Base-by-base conservation (phyloP, 129 eudicot genomes). In the Artemisia argyi region DNA sequence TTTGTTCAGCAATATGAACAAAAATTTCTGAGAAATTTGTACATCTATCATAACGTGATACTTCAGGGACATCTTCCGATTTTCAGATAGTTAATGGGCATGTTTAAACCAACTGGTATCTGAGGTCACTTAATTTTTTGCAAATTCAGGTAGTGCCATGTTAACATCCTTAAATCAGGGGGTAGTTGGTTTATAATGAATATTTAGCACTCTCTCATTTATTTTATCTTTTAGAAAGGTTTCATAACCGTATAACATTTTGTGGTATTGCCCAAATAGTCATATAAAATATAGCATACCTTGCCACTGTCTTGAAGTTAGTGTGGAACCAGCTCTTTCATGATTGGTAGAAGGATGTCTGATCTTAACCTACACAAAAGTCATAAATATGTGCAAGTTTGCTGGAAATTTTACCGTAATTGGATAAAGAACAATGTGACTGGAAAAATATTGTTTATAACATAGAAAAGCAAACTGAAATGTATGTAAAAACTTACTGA, bases 251-350 rank as follows among this genome's bases (percentile, higher is more conserved):
- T 39, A 7, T 39, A 39, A 39, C 10, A 39, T 7, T 39, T 39
- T 9, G 46, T 39, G 46, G 10, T 35, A 42, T 47, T 17, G 26
- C 24, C 24, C 60, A 72, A 61, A 61, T 39, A 18, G 47, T 61
- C 28, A 66, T 58, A 73, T 63, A 60, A 78, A 57, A 24, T 4
- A 47, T 69, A 48, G 46, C 26, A 72, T 83, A 94, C 99, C 96
- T 87, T 94, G 77, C 85, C 88, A 72, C 82, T 73, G 39, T 94
- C 99, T 81, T 94, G 99, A 76, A 94, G 96, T 84, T 94, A 94
- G 79, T 94, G 99, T 30, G 99, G 97, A 75, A 90, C 87, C 69
- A 90, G 77, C 81, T 94, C 99, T 81, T 76, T 90, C 96, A 94
- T 88, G 18, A 94, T 85, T 70, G 99, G 96, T 54, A 94, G 57